Percentiles rank a stretch among this genome's conserved stretches.
Evolutionary conservation across 805 yeast genomes (phyloP).

Genomic region (Lipomyces yamanashiensis): DNA sequence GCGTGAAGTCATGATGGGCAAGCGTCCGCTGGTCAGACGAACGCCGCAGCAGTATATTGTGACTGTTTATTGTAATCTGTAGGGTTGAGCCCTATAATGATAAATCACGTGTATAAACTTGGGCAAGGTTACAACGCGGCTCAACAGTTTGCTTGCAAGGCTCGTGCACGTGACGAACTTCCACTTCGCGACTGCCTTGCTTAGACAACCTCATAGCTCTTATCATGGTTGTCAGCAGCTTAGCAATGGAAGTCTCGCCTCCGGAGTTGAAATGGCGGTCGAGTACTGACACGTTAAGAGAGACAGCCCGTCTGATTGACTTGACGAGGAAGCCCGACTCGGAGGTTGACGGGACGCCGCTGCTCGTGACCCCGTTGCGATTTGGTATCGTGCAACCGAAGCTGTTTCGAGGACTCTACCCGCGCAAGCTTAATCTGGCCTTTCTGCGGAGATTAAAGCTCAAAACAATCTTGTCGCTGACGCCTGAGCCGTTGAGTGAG

Average conservation of each 20-base stretch:
- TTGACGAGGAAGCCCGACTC: neutral
- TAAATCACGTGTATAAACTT: neutral
- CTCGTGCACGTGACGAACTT: slow-evolving; percentile 8
- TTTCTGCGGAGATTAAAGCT: slow-evolving; percentile 69
- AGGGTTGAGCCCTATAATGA: slow-evolving; percentile 13
- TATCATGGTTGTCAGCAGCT: neutral
- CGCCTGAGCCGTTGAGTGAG: slow-evolving; percentile 69
- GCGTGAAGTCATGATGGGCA: neutral
- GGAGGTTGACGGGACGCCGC: slow-evolving; percentile 20
- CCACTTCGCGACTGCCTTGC: neutral
- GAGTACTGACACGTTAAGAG: neutral
- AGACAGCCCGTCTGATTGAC: neutral
- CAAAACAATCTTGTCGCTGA: slow-evolving; percentile 74
- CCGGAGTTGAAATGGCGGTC: neutral
- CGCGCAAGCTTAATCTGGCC: slow-evolving; percentile 71
- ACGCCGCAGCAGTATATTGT: slow-evolving; percentile 1
- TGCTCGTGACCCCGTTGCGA: slow-evolving; percentile 65
- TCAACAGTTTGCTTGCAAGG: neutral
- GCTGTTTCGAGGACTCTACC: slow-evolving; percentile 84
- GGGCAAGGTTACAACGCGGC: neutral
- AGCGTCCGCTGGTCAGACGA: neutral
- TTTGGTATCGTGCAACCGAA: slow-evolving; percentile 72
- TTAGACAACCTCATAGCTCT: neutral
- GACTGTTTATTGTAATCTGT: slow-evolving; percentile 8
- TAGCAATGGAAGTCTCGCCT: neutral